These are phyloP conservation scores for Hypoxylon cercidicola DNA, from an alignment of 495 filamentous ascomycete species.

Conservation along the genomic window DNA sequence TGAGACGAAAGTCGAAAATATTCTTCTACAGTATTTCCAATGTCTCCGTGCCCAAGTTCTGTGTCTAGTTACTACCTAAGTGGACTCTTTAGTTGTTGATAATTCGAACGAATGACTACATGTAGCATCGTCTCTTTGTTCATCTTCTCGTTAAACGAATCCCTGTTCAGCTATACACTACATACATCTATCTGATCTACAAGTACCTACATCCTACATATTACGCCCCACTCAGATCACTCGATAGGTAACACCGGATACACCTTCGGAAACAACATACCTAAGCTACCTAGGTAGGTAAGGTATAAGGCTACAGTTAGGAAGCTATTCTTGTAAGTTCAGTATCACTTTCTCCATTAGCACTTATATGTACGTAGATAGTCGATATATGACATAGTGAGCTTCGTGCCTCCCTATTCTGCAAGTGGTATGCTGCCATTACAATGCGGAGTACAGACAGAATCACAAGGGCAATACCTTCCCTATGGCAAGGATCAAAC, in stretches of 20 bases:
- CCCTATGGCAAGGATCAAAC: not conserved
- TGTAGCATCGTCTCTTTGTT: conserved; percentile 7
- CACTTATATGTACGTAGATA: too few relatives aligned
- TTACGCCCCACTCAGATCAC: conserved; percentile 18
- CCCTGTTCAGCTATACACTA: conserved; percentile 16
- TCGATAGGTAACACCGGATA: conserved; percentile 20
- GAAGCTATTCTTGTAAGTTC: conserved; percentile 12
- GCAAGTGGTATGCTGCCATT: too few relatives aligned
- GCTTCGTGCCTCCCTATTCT: too few relatives aligned
- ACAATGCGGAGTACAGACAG: too few relatives aligned
- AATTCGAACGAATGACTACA: conserved; percentile 11
- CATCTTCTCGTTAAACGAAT: conserved; percentile 2
- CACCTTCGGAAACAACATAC: not conserved
- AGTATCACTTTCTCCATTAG: too few relatives aligned
- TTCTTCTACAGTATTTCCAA: not conserved
- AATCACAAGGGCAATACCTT: too few relatives aligned
- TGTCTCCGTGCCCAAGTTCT: too few relatives aligned
- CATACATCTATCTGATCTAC: conserved; percentile 9
- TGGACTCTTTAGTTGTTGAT: conserved; percentile 1
- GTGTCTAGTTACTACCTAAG: not conserved
- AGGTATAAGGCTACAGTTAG: not conserved
- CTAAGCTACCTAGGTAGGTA: not conserved
- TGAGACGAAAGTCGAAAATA: not conserved
- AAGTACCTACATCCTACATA: conserved; percentile 7
- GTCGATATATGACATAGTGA: too few relatives aligned